A percentile compares a stretch with the other conserved stretches of the same genome.
These are phyloP conservation scores for Diplodia intermedia DNA, from an alignment of 2,329 filamentous ascomycete species.

Conservation along the genomic window DNA sequence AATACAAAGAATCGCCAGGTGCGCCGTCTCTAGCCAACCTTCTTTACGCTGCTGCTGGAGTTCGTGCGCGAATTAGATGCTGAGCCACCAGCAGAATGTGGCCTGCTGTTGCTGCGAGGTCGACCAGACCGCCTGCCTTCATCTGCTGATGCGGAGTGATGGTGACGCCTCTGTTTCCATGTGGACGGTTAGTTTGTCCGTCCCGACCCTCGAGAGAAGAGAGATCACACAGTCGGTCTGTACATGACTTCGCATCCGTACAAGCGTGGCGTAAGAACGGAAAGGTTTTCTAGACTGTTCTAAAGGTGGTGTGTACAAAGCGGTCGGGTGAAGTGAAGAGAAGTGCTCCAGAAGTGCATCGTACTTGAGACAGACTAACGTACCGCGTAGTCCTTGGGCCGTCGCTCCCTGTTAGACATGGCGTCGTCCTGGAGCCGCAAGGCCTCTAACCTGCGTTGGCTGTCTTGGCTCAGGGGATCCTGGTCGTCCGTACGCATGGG, in stretches of 20 bases:
- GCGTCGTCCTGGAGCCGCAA: conserved; percentile 84
- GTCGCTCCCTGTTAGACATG: conserved; percentile 45
- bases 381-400: conserved; percentile 52
- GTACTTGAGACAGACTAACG: conserved; percentile 47
- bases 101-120: conserved; percentile 50
- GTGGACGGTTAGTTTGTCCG: conserved; percentile 32
- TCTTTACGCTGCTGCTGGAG: conserved; percentile 32
- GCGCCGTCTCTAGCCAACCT: conserved; percentile 23
- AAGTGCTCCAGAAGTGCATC: conserved; percentile 43
- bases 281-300: conserved; percentile 33
- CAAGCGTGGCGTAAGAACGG: conserved; percentile 34
- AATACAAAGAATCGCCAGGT: conserved; percentile 27
- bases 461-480: conserved; percentile 81
- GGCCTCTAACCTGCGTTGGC: conserved; percentile 85
- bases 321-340: conserved; percentile 29
- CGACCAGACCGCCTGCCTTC: conserved; percentile 46
- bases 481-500: conserved; percentile 71
- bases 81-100: conserved; percentile 42
- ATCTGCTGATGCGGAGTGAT: conserved; percentile 42
- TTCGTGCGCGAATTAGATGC: conserved; percentile 28
- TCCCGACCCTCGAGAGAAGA: conserved; percentile 22
- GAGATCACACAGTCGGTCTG: conserved; percentile 31
- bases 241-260: conserved; percentile 30
- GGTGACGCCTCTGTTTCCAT: conserved; percentile 47
- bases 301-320: conserved; percentile 33